A percentile compares a stretch with the other conserved stretches of the same genome.
phyloP scores from a whole-genome alignment of 2,329 filamentous ascomycete genomes.

The Cladosporium sp. region DNA sequence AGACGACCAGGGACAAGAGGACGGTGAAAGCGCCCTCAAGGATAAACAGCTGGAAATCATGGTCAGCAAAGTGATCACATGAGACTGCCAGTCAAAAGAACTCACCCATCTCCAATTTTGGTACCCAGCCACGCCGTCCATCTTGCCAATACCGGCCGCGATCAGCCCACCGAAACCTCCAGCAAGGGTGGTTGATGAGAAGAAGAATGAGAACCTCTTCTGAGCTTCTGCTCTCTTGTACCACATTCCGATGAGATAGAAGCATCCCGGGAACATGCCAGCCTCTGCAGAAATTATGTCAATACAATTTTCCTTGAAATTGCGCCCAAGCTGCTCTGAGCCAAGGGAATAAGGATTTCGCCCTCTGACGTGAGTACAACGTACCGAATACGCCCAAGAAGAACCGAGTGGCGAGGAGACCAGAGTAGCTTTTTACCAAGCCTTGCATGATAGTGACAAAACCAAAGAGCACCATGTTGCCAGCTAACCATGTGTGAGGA shows the following conservation, averaged over 20 bases:
- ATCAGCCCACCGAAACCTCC: slow-evolving; percentile 84
- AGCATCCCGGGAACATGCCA: slow-evolving; percentile 63
- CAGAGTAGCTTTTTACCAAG: slow-evolving; percentile 70
- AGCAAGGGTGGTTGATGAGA: slow-evolving; percentile 73
- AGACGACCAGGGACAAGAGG: slow-evolving; percentile 38
- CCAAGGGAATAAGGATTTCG: slow-evolving; percentile 17
- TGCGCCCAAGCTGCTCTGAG: background rate
- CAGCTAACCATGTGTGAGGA: slow-evolving; percentile 47
- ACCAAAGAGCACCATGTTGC: slow-evolving; percentile 83
- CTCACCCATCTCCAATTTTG: slow-evolving; percentile 65
- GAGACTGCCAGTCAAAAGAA: background rate
- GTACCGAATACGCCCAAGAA: slow-evolving; percentile 65
- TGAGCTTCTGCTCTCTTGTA: slow-evolving; percentile 85
- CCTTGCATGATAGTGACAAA: slow-evolving; percentile 72
- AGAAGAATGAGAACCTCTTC: slow-evolving; percentile 91
- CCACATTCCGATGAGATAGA: slow-evolving; percentile 78
- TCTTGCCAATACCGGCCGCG: slow-evolving; percentile 83
- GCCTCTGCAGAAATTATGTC: slow-evolving; percentile 20
- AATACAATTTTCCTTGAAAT: background rate
- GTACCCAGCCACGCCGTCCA: slow-evolving; percentile 68
- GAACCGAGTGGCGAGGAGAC: slow-evolving; percentile 73
- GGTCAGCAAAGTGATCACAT: background rate
- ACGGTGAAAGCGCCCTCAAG: slow-evolving; percentile 52
- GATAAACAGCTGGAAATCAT: slow-evolving; percentile 59
- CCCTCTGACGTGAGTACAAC: background rate